phyloP scores from a whole-genome alignment of 768 basidiomycete genomes.

The Tephrocybe sp. region DNA sequence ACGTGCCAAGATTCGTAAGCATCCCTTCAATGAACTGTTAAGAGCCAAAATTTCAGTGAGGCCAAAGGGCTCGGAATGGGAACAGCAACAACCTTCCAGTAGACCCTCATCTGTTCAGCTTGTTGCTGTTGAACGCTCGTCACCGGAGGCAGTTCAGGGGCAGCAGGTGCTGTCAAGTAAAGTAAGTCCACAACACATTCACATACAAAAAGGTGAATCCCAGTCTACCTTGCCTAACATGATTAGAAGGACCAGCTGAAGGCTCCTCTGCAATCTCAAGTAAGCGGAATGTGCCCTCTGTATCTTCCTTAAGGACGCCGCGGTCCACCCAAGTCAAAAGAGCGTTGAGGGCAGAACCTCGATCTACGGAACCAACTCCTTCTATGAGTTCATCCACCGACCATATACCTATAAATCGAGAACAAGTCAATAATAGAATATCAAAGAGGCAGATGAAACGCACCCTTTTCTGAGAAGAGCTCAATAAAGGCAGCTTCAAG shows the following conservation, averaged over 20 bases:
- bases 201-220: not conserved
- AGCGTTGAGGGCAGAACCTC: constrained; percentile 65
- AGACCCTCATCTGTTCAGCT: constrained; percentile 81
- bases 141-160: constrained; percentile 45
- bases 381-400: constrained; percentile 63
- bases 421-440: not conserved
- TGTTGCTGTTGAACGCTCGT: constrained; percentile 68
- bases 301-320: constrained; percentile 73
- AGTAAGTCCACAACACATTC: not conserved
- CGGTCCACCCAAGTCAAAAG: constrained; percentile 81
- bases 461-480: constrained; percentile 73
- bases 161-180: constrained; percentile 22
- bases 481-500: constrained; percentile 91
- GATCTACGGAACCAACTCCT: constrained; percentile 63
- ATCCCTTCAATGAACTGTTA: constrained; percentile 84
- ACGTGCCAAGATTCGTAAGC: constrained; percentile 80
- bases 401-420: constrained; percentile 56
- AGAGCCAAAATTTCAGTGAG: not conserved
- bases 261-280: constrained; percentile 60
- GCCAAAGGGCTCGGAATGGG: not conserved
- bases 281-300: constrained; percentile 56
- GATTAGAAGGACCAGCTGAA: constrained; percentile 22
- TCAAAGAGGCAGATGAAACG: not conserved
- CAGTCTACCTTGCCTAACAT: constrained; percentile 9
- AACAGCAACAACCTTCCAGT: constrained; percentile 69